Percentiles rank a stretch among this genome's conserved stretches.
Evolutionary conservation across 2,329 filamentous ascomycete genomes (phyloP).

Genomic region (Sporothrix globosa): DNA sequence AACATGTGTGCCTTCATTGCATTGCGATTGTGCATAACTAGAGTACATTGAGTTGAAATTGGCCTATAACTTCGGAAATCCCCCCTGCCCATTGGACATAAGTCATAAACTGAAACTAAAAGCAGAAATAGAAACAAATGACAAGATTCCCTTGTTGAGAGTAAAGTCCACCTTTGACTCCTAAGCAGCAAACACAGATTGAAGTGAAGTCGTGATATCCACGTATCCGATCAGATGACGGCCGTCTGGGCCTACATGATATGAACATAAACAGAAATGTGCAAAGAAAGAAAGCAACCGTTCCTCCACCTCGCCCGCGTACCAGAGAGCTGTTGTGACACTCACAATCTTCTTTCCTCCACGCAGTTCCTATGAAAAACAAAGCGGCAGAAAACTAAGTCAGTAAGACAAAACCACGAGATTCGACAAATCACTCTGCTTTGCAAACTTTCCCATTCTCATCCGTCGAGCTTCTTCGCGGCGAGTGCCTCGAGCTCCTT

Average conservation of each 20-base stretch:
- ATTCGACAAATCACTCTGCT: too few species aligned
- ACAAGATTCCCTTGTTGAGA: neutral
- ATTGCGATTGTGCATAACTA: neutral
- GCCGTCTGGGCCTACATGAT: neutral
- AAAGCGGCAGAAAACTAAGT: too few species aligned
- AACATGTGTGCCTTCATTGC: neutral
- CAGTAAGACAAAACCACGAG: too few species aligned
- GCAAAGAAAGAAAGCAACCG: neutral
- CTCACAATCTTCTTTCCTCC: too few species aligned
- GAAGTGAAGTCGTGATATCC: neutral
- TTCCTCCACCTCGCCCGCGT: neutral
- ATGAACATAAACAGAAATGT: constrained; percentile 1
- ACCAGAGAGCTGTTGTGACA: neutral
- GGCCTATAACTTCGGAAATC: neutral
- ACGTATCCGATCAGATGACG: neutral
- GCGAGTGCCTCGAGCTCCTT: too few species aligned
- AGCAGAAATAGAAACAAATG: neutral
- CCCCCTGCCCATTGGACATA: neutral
- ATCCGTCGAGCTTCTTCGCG: too few species aligned
- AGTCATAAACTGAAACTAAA: neutral
- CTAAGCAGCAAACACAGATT: neutral
- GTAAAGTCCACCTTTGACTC: neutral
- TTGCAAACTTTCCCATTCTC: too few species aligned
- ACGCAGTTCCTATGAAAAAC: too few species aligned
- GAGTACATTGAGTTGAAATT: neutral